Evolutionary conservation across 1,284 basidiomycete genomes (phyloP), one percentile per base, ranked within the genome.

Genomic region (Waitea zeae): DNA sequence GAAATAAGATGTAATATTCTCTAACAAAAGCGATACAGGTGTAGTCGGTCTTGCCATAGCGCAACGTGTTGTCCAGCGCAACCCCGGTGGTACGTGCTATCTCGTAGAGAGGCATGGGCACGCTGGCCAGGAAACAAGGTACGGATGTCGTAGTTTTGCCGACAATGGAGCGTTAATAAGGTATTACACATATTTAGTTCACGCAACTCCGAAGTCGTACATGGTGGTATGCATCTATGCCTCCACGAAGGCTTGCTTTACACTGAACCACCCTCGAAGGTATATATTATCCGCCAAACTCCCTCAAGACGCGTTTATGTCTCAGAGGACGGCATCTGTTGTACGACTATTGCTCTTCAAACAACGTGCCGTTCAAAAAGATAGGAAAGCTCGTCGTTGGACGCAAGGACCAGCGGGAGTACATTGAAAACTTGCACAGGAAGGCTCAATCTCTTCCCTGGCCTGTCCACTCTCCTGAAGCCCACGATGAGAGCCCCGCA

Each of bases 201-300:
- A 26, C 75, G 93, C 14, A 96, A 96, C 51, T 93, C 88, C 1
- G 93, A 97, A 49, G 93, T 98, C 12, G 82, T 96, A 30, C 92
- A 96, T 56, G 84, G n/a, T n/a, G n/a, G n/a, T n/a, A n/a, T 73
- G 46, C 37, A 49, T 44, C 28, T 7, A 14, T 33, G 26, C 26
- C 12, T 19, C 20, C 14, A 37, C 44, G 34, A 18, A 15, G 35
- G 33, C 15, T 7, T 30, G 5, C 13, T 27, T 20, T 15, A 27
- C n/a, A n/a, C n/a, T n/a, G n/a, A n/a, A n/a, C n/a, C n/a, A n/a
- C n/a, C n/a, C n/a, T n/a, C n/a, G n/a, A 34, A 81, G 78, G 78
- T 9, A 56, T 84, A 2, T 82, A 83, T 45, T 97, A 97, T 50
- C 92, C 92, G 0, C 52, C 68, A 0, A 58, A 76, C 20, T 93